Percentiles rank a stretch among this genome's conserved stretches.
These are phyloP conservation scores for Panicum virgatum DNA, from an alignment of 202 grass and related monocot species.

Conservation along the genomic window DNA sequence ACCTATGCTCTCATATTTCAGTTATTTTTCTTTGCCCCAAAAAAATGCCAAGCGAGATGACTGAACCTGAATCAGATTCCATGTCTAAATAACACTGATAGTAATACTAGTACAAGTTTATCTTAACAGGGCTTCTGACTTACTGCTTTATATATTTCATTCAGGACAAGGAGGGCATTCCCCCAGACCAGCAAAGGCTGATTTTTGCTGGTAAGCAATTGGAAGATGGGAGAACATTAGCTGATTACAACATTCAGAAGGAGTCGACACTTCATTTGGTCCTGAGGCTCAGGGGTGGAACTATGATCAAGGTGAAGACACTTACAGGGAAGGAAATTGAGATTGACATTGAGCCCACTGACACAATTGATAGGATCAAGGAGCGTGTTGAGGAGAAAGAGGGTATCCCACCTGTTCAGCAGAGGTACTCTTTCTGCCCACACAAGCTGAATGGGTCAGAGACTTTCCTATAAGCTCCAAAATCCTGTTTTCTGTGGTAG, in stretches of 20 bases:
- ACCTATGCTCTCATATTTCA: neutral
- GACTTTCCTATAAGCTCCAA: neutral
- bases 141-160: slow-evolving; percentile 3
- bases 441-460: neutral
- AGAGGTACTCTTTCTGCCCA: slow-evolving; percentile 44
- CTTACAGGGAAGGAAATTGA: slow-evolving; percentile 81
- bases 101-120: neutral
- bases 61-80: neutral
- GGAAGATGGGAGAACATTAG: slow-evolving; percentile 70
- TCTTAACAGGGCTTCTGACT: neutral
- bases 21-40: neutral
- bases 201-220: slow-evolving; percentile 82
- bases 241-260: slow-evolving; percentile 92
- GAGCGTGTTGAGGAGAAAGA: slow-evolving; percentile 88
- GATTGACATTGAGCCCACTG: slow-evolving; percentile 74
- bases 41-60: neutral
- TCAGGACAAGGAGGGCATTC: slow-evolving; percentile 84
- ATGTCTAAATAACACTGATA: neutral
- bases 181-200: slow-evolving; percentile 70
- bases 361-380: slow-evolving; percentile 73
- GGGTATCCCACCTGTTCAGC: slow-evolving; percentile 79
- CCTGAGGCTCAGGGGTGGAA: slow-evolving; percentile 72
- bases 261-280: slow-evolving; percentile 77
- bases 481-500: neutral
- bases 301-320: slow-evolving; percentile 88